phyloP scores from a whole-genome alignment of 1,139 yeast species.

The Meyerozyma elateridarum region DNA sequence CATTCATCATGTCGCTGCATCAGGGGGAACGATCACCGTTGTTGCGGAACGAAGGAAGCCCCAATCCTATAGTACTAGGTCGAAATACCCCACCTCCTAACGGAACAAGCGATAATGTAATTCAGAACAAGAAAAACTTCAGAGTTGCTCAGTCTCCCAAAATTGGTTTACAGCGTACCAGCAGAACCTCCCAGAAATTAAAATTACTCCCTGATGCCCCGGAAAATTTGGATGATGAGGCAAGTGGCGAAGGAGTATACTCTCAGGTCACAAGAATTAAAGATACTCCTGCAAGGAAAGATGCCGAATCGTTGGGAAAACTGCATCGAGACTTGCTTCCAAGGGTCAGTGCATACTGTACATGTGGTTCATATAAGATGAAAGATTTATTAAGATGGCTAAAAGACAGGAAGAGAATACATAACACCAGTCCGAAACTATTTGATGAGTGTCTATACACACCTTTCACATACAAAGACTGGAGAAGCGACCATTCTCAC shows the following conservation, averaged over 20 bases:
- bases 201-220: slow-evolving; percentile 85
- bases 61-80: slow-evolving; percentile 10
- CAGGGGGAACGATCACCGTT: not conserved
- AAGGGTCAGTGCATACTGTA: slow-evolving; percentile 92
- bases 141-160: slow-evolving; percentile 36
- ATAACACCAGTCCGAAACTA: slow-evolving; percentile 76
- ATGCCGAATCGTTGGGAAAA: slow-evolving; percentile 90
- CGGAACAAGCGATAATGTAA: slow-evolving; percentile 17
- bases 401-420: slow-evolving; percentile 67
- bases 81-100: slow-evolving; percentile 3
- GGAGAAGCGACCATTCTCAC: slow-evolving; percentile 49
- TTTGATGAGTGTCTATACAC: slow-evolving; percentile 94
- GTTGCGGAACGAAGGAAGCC: slow-evolving; percentile 25
- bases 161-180: slow-evolving; percentile 81
- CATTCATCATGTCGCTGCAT: not conserved
- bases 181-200: slow-evolving; percentile 82
- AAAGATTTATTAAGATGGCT: slow-evolving; percentile 82
- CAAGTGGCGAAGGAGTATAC: slow-evolving; percentile 52
- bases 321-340: slow-evolving; percentile 81
- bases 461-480: slow-evolving; percentile 78
- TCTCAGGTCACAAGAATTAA: slow-evolving; percentile 81
- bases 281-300: slow-evolving; percentile 88
- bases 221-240: slow-evolving; percentile 20
- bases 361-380: slow-evolving; percentile 90
- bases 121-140: slow-evolving; percentile 18